phyloP scores from a whole-genome alignment of 805 yeast genomes.

The Zygosaccharomyces bisporus region DNA sequence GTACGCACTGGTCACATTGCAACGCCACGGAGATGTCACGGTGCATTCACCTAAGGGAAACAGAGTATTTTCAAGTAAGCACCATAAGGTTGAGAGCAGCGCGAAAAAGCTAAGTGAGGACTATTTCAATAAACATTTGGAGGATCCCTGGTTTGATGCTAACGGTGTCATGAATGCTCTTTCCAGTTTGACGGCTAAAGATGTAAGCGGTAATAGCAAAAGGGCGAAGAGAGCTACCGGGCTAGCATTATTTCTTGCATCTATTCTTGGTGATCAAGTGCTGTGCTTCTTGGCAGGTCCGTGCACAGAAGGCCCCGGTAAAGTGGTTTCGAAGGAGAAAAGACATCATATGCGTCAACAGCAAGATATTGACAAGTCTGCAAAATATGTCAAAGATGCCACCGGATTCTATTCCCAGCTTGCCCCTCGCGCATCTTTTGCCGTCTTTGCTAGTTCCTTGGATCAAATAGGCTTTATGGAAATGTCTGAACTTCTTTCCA shows the following conservation, averaged over 20 bases:
- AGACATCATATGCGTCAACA: constrained; percentile 21
- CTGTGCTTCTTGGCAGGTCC: constrained; percentile 22
- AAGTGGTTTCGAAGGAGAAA: constrained; percentile 17
- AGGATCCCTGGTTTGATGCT: constrained; percentile 5
- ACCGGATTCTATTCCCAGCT: constrained; percentile 14
- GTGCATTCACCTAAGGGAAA: constrained; percentile 1
- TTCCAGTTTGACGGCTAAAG: background rate
- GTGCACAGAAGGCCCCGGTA: constrained; percentile 27
- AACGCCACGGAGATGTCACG: constrained; percentile 8
- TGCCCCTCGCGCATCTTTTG: constrained; percentile 3
- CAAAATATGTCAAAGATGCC: constrained; percentile 13
- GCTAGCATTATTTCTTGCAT: constrained; percentile 19
- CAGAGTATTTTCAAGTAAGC: constrained; percentile 6
- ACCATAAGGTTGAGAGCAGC: constrained; percentile 7
- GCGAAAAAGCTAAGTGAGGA: constrained; percentile 9
- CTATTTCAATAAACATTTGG: constrained; percentile 12
- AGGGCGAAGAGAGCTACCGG: constrained; percentile 21
- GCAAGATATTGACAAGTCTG: constrained; percentile 15
- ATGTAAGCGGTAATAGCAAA: constrained; percentile 4
- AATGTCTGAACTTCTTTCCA: constrained; percentile 15
- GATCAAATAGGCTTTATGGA: constrained; percentile 26
- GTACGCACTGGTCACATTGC: constrained; percentile 7
- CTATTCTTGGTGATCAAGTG: constrained; percentile 11
- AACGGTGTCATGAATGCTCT: background rate
- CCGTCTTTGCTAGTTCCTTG: constrained; percentile 17